Base-by-base conservation (phyloP, 2,329 filamentous ascomycete species). In the Nemania sp. region DNA sequence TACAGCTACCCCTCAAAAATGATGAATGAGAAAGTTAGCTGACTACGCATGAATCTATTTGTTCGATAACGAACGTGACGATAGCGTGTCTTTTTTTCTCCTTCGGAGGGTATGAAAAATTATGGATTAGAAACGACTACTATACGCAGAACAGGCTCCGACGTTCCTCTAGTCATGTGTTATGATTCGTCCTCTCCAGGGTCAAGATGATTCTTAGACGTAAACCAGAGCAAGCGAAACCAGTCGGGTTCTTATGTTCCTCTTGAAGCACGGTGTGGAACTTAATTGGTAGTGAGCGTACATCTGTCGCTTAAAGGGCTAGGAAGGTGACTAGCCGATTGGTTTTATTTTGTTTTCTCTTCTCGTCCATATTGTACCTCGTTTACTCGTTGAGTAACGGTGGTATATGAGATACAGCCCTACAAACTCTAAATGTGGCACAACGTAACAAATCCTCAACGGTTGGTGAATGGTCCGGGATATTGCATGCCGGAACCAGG, bases 11-110 rank as follows among this genome's bases (percentile, higher is more conserved):
- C 69, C 72, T 77, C 77, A 73, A 76, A 76, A 71, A 73, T 72
- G 72, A 78, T 71, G 75, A 78, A 79, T 77, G 76, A 77, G 76
- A 79, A 72, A 70, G 72, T 73, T 77, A 78, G 79, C 79, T 80
- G 77, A 79, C 73, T 75, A 75, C 52, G 58, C 62, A 66, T 62
- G 71, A 63, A 63, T 64, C 64, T 55, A 64, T 62, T 60, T 60
- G 57, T 67, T 63, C 56, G 20, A 69, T 62, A 62, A 65, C 55
- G 53, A 57, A 59, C 41, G 67, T 70, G 70, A 68, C 45, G 52
- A 67, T 60, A 61, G 27, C 29, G 24, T 59, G 5, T 45, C 47
- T 51, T 59, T 41, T 7, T 54, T 22, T 51, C 56, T 29, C 6
- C 26, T 20, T 8, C 24, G 8, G 29, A 51, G 54, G 18, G 15